A percentile compares a stretch with the other conserved stretches of the same genome.
These are phyloP conservation scores for Cyberlindnera samutprakarnensis DNA, from an alignment of 805 yeast genomes.

Conservation along the genomic window DNA sequence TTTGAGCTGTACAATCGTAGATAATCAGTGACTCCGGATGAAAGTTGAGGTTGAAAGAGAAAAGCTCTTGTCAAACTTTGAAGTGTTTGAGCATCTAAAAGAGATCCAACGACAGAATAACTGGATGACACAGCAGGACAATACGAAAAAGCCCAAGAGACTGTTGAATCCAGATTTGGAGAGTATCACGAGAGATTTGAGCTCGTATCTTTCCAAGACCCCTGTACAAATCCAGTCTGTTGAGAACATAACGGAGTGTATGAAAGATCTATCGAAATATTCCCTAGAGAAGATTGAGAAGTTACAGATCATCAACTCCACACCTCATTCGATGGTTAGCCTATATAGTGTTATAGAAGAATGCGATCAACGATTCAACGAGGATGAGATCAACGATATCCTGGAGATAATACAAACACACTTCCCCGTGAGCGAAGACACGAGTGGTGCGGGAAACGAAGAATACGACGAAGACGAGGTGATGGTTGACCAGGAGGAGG, in stretches of 20 bases:
- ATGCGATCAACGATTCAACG: slow-evolving; percentile 79
- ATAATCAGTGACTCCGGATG: slow-evolving; percentile 1
- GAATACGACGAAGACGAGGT: slow-evolving; percentile 8
- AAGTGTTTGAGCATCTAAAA: slow-evolving; percentile 41
- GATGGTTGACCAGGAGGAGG: slow-evolving; percentile 7
- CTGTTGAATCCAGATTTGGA: slow-evolving; percentile 29
- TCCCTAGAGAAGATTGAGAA: slow-evolving; percentile 75
- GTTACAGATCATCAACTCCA: slow-evolving; percentile 71
- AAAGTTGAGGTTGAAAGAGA: slow-evolving; percentile 37
- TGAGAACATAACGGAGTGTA: slow-evolving; percentile 22
- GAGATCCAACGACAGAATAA: slow-evolving; percentile 31
- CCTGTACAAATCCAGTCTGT: slow-evolving; percentile 19
- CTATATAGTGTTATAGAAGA: slow-evolving; percentile 82
- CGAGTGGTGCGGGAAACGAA: slow-evolving; percentile 6
- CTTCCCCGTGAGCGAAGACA: slow-evolving; percentile 32
- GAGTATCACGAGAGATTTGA: slow-evolving; percentile 26
- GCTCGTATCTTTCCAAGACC: slow-evolving; percentile 12
- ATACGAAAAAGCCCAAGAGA: slow-evolving; percentile 17
- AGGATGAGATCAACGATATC: slow-evolving; percentile 54
- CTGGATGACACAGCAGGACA: slow-evolving; percentile 19
- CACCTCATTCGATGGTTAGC: slow-evolving; percentile 76
- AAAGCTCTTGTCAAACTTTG: slow-evolving; percentile 50
- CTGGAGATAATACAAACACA: slow-evolving; percentile 46
- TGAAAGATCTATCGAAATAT: slow-evolving; percentile 28
- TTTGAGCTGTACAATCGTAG: no score